These are phyloP conservation scores for Rasamsonia emersonii DNA, from an alignment of 2,329 filamentous ascomycete genomes.

Conservation along the genomic window DNA sequence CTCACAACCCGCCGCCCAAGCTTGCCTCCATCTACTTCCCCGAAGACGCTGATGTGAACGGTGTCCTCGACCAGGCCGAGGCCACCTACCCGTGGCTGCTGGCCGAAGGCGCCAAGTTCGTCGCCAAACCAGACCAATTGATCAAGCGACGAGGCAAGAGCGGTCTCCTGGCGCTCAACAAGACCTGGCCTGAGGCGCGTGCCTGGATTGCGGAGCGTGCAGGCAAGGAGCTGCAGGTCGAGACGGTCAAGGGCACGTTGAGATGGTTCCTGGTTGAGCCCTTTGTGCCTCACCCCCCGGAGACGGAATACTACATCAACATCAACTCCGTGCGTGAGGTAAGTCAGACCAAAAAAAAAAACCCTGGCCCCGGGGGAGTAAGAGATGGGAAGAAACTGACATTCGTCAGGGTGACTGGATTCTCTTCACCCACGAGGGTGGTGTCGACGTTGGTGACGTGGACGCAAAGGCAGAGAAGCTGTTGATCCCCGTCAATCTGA, in stretches of 20 bases:
- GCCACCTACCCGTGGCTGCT: constrained; percentile 94
- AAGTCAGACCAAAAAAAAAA: constrained; percentile 41
- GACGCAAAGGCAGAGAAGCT: constrained; percentile 99
- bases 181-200: constrained; percentile 88
- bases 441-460: constrained; percentile 98
- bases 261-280: constrained; percentile 97
- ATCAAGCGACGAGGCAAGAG: constrained; percentile 99
- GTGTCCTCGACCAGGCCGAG: constrained; percentile 90
- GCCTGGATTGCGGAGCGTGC: constrained; percentile 90
- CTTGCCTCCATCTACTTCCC: constrained; percentile 90
- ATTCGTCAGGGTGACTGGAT: constrained; percentile 85
- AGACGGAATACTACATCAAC: constrained; percentile 99
- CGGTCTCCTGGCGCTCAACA: constrained; percentile 91
- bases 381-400: constrained; percentile 18
- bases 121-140: constrained; percentile 98
- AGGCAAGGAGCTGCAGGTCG: constrained; percentile 85
- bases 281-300: constrained; percentile 89
- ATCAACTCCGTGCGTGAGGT: constrained; percentile 99
- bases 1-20: constrained; percentile 86
- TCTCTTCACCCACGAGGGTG: constrained; percentile 98
- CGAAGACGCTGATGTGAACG: constrained; percentile 72
- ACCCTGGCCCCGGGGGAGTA: not conserved
- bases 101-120: constrained; percentile 74
- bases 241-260: constrained; percentile 79
- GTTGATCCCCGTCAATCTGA: constrained; percentile 89